Conservation (phyloP, 495 filamentous ascomycete genomes). For the Penicillium paradoxum region DNA sequence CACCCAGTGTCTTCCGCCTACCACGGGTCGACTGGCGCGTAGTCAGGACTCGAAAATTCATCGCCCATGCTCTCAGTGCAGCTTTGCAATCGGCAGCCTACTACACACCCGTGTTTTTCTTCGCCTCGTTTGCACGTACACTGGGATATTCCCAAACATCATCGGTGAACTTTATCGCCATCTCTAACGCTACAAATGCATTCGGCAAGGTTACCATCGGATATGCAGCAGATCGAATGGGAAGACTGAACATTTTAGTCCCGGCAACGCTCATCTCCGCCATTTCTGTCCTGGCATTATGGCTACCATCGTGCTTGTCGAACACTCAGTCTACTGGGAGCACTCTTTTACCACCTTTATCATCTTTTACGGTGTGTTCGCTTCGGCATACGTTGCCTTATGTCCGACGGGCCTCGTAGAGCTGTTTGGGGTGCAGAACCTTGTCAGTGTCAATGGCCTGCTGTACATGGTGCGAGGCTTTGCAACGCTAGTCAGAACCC, state of each 20-base stretch:
- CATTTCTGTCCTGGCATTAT: conserved; percentile 30
- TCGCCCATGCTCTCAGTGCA: conserved; percentile 27
- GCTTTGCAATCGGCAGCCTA: conserved; percentile 38
- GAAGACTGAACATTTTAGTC: conserved; percentile 36
- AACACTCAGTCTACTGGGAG: conserved; percentile 13
- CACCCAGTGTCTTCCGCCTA: conserved; percentile 12
- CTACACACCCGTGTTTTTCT: conserved; percentile 38
- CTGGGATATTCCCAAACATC: conserved; percentile 34
- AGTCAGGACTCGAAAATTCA: conserved; percentile 28
- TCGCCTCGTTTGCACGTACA: conserved; percentile 32
- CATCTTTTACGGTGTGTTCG: conserved; percentile 35
- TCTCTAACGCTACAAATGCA: conserved; percentile 30
- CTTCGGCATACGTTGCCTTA: conserved; percentile 37
- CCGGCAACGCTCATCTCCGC: conserved; percentile 36
- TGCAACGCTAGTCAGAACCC: conserved; percentile 39
- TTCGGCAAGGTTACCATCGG: conserved; percentile 24
- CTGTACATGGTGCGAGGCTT: conserved; percentile 42
- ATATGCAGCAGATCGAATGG: conserved; percentile 45
- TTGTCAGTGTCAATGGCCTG: conserved; percentile 38
- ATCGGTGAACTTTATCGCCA: conserved; percentile 32
- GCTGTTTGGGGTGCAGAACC: conserved; percentile 39
- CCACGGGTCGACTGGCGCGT: conserved; percentile 32
- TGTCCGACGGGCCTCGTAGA: conserved; percentile 40
- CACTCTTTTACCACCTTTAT: conserved; percentile 36
- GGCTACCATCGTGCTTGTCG: conserved; percentile 34